Evolutionary conservation across 2,329 filamentous ascomycete species (phyloP), one percentile per base, ranked within the genome.

Genomic region (Microthyrium microscopicum): DNA sequence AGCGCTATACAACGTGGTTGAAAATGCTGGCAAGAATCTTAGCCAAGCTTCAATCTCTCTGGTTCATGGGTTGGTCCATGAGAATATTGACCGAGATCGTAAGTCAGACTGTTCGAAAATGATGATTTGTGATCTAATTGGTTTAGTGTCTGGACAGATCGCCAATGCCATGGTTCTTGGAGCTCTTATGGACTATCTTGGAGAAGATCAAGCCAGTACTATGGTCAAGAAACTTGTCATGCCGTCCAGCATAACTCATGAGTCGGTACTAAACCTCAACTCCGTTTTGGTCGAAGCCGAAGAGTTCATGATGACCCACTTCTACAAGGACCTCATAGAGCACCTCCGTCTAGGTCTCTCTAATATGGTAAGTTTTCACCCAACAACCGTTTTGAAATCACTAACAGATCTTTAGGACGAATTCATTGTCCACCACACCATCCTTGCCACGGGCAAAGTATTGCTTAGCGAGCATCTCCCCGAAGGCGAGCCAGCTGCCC

Each of bases 21-120:
- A 82, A 63, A 93, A 93, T 57, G 87, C 85, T 13, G 89, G 89
- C 35, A 67, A 68, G 37, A 94, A 87, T 56, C 98, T 98, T 89
- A 85, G 81, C 46, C 89, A 95, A 47, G 62, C 75, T 16, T 94
- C 87, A 30, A 75, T 85, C 35, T 70, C 74, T 39, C 75, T 85
- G n/a, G 83, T 98, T 18, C 62, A 98, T 31, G 70, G 72, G 27
- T 64, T 98, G 31, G 94, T 98, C 47, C 89, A 95, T 52, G 74
- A 74, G 44, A 84, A 93, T 40, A 61, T 68, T 3, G 79, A 82
- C 39, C 79, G 34, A 1, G 34, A 36, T 18, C n/a, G n/a, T n/a
- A n/a, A n/a, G n/a, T n/a, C n/a, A n/a, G n/a, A n/a, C n/a, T n/a
- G n/a, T n/a, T n/a, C n/a, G n/a, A n/a, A n/a, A n/a, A n/a, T n/a